Evolutionary conservation across 2,329 filamentous ascomycete species (phyloP), one percentile per base, ranked within the genome.

Genomic region (Incumbomyces delicatus): DNA sequence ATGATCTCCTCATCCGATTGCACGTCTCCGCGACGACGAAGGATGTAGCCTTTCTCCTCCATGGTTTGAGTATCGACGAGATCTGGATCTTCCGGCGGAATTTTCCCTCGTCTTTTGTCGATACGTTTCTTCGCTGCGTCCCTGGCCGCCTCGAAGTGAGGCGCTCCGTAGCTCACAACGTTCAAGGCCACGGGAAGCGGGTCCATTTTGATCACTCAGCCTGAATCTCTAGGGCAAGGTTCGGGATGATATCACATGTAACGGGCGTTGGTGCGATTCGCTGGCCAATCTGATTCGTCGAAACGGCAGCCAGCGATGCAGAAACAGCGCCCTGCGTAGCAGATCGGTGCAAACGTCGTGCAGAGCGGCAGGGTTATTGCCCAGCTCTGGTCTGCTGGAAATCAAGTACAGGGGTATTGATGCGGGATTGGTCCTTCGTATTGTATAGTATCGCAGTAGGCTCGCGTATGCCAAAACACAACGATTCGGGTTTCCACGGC

Each of bases 1-100:
- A 58, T 53, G 18, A 58, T 57, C 42, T 58, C 51, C 48, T 58
- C 56, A 43, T 58, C 56, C 13, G 55, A 50, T 17, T 29, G 50
- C 2, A 58, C 56, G 33, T 58, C 53, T 2, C 49, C 41, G 11
- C 56, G 50, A 14, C 50, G 52, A 27, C 55, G 56, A 8, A 58
- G 44, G 10, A 56, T 50, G 16, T 53, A 50, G 31, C 56, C 56
- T 38, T 54, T 52, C 38, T 58, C 53, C 49, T 58, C 56, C 41
- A 50, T 50, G 2, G 52, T 53, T 11, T 47, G 31, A n/a, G 37
- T 27, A 31, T 56, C 50, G 17, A 48, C 32, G 31, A 56, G 32
- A 22, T 53, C 46, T 13, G 45, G 45, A 41, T 57, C 53, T 13
- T 49, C 47, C 32, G 42, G 42, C 18, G 51, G 51, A 6, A 49